These are phyloP conservation scores for Backusella macrospora DNA, from an alignment of 192 early-diverging fungal species.

Conservation along the genomic window DNA sequence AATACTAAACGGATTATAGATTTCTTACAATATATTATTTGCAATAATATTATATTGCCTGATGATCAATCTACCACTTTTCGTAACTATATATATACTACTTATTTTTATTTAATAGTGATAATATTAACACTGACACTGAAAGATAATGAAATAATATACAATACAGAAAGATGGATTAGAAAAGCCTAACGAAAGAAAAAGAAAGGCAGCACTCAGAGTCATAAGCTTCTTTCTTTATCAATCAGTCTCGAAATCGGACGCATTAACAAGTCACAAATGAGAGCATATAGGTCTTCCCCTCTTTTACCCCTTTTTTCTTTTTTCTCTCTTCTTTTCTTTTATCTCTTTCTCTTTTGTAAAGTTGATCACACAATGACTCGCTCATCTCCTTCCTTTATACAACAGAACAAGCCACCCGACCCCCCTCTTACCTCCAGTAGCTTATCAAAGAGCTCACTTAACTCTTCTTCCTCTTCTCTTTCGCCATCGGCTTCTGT, in stretches of 20 bases:
- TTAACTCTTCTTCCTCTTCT: conserved; percentile 1
- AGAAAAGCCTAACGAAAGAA: neutral
- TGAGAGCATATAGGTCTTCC: conserved; percentile 3
- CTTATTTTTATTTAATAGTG: neutral
- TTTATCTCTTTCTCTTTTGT: neutral
- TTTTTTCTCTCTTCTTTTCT: conserved; percentile 4
- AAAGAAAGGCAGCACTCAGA: neutral
- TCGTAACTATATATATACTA: neutral
- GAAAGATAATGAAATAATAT: neutral
- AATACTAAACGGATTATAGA: neutral
- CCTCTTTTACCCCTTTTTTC: conserved; percentile 10
- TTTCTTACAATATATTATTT: neutral
- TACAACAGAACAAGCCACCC: neutral
- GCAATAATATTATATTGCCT: neutral
- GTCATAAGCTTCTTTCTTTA: neutral
- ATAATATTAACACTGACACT: neutral
- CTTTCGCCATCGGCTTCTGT: conserved; percentile 21
- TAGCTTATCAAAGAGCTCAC: conserved; percentile 18
- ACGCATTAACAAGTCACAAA: conserved; percentile 10
- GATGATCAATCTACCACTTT: neutral
- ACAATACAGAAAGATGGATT: neutral
- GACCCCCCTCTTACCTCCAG: neutral
- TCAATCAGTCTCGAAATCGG: neutral
- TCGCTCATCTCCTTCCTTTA: conserved; percentile 17
- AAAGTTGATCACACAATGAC: neutral